Evolutionary conservation across 768 basidiomycete species (phyloP), one percentile per base, ranked within the genome.

Genomic region (Cystofilobasidium ferigula): DNA sequence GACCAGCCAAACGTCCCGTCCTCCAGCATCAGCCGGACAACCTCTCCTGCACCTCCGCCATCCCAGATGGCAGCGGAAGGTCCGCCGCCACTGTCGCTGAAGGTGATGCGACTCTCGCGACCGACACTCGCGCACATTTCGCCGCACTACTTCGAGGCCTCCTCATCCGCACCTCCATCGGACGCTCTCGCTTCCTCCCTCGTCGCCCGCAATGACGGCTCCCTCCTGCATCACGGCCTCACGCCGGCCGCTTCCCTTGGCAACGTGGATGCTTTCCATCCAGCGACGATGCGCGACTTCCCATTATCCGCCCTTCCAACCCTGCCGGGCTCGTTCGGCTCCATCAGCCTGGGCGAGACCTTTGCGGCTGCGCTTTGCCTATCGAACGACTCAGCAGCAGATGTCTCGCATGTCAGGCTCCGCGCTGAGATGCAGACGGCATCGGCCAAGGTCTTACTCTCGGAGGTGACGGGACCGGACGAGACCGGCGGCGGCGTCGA

Each of bases 341-440:
- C 84, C 8, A 88, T 93, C 69, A 88, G 89, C 71, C 82, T 95
- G 0, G 92, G 92, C 14, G 89, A 93, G 76, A 88, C 87, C 0
- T 92, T 95, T 72, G 82, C 85, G 0, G 85, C 87, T 70, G 85
- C 84, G 71, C 79, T 95, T 30, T 87, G 85, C 68, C 80, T 94
- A 65, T 87, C 89, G 73, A 91, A 91, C 73, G 86, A 89, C 74
- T 81, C 84, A 0, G 78, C 82, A 38, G 75, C 81, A 7, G 81
- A 82, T 2, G 79, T 93, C 14, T 80, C 84, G 58, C 83, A 82
- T 6, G 83, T 87, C 32, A 78, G 78, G 22, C 75, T 92, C 65
- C 82, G 81, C 70, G 81, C 91, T 40, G 91, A 95, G 74, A 88
- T 95, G 80, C 91, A 94, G 73, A 89, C 89, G 0, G 81, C 81